phyloP scores from a whole-genome alignment of 2,329 filamentous ascomycete genomes.

The Capronia americana region DNA sequence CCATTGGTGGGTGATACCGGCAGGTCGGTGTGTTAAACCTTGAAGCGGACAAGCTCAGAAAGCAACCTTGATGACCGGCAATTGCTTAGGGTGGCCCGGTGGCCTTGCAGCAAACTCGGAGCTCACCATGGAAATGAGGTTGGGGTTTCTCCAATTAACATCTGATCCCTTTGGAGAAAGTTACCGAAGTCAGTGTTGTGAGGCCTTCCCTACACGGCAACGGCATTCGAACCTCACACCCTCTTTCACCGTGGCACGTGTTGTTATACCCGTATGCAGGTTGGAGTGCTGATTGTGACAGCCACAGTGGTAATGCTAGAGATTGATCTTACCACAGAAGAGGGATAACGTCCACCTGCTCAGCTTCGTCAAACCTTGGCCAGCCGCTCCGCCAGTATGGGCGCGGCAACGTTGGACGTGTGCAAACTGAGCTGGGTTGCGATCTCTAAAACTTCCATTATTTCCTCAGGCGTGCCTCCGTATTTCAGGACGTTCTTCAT shows the following conservation, averaged over 20 bases:
- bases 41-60: constrained; percentile 7
- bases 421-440: constrained; percentile 41
- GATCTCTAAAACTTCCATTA: constrained; percentile 58
- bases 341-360: not conserved
- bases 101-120: not conserved
- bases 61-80: constrained; percentile 8
- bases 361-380: constrained; percentile 22
- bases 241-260: not conserved
- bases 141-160: constrained; percentile 25
- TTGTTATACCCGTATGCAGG: not conserved
- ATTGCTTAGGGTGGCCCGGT: not conserved
- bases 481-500: constrained; percentile 57
- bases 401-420: constrained; percentile 28
- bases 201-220: not conserved
- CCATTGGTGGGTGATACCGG: constrained; percentile 12
- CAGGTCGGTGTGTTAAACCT: not conserved
- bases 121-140: constrained; percentile 8
- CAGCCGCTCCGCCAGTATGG: constrained; percentile 28
- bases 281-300: not conserved
- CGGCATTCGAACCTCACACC: not conserved
- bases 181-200: not conserved
- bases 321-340: not conserved
- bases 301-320: not conserved
- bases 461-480: constrained; percentile 55
- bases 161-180: not conserved